These are phyloP conservation scores for Flaveria floridana DNA, from an alignment of 140 eudicot genomes.

Conservation along the genomic window DNA sequence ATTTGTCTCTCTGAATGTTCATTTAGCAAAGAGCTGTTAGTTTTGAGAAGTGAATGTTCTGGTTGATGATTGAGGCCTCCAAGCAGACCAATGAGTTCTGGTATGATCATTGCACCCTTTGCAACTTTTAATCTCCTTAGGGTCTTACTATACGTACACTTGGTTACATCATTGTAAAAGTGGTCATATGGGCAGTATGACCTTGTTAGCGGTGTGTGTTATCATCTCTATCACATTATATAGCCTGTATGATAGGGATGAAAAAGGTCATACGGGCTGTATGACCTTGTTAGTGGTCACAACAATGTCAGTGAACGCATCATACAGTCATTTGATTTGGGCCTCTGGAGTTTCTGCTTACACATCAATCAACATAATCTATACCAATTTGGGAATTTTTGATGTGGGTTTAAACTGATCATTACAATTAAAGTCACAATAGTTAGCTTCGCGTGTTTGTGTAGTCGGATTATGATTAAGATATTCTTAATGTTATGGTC, in stretches of 20 bases:
- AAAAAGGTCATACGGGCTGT: no score
- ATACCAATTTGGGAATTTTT: neutral
- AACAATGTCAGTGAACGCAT: no score
- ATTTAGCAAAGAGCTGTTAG: conserved; percentile 21
- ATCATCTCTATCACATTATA: no score
- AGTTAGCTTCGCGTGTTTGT: neutral
- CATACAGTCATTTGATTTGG: no score
- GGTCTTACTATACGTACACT: neutral
- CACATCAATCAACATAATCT: neutral
- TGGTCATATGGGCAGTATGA: no score
- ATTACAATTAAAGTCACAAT: neutral
- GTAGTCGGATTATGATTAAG: neutral
- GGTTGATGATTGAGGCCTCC: conserved; percentile 44
- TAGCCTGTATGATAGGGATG: no score
- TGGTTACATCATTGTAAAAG: no score
- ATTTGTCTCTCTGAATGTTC: neutral
- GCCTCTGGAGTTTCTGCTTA: no score
- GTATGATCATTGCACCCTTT: conserved; percentile 30
- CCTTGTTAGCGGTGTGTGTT: no score
- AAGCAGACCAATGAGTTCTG: conserved; percentile 50
- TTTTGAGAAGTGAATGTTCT: conserved; percentile 36
- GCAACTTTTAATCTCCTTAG: neutral
- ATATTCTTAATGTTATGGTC: neutral
- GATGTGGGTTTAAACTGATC: neutral
- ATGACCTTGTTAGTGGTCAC: no score